Evolutionary conservation across 108 stramenopile genomes (phyloP).

Genomic region (Cyclotella choctawhatcheeana): DNA sequence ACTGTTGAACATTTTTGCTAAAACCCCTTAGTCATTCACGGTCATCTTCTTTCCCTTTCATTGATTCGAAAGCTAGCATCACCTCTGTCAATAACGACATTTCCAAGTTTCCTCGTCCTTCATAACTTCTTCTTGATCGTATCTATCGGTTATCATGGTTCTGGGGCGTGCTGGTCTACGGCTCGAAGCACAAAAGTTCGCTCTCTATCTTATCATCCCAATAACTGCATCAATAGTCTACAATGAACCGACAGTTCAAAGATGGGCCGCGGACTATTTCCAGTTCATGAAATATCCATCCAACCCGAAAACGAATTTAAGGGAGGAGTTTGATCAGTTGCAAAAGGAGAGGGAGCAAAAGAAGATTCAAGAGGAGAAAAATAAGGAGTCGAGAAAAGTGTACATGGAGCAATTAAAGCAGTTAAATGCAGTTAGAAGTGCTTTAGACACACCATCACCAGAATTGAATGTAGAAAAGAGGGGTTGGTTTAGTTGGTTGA

Average conservation of each 20-base stretch:
- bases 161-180: conserved; percentile 69
- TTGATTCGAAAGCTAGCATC: no score
- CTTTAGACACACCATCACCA: background rate
- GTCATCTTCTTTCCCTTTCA: no score
- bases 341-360: conserved; percentile 58
- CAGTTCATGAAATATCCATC: conserved; percentile 88
- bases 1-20: no score
- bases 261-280: conserved; percentile 83
- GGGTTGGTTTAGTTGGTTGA: conserved; percentile 44
- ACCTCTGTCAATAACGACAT: no score
- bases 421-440: conserved; percentile 25
- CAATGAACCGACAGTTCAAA: conserved; percentile 70
- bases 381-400: conserved; percentile 41
- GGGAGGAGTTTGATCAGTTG: conserved; percentile 71
- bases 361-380: conserved; percentile 56
- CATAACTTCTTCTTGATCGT: no score
- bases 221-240: conserved; percentile 77
- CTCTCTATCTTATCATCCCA: conserved; percentile 73
- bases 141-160: conserved; percentile 76
- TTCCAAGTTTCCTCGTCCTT: no score
- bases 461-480: conserved; percentile 9
- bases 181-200: conserved; percentile 86
- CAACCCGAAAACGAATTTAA: conserved; percentile 82
- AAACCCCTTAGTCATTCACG: no score
- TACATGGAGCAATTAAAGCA: conserved; percentile 44